phyloP scores from a whole-genome alignment of 2,329 filamentous ascomycete species.

The Mycogone perniciosa region DNA sequence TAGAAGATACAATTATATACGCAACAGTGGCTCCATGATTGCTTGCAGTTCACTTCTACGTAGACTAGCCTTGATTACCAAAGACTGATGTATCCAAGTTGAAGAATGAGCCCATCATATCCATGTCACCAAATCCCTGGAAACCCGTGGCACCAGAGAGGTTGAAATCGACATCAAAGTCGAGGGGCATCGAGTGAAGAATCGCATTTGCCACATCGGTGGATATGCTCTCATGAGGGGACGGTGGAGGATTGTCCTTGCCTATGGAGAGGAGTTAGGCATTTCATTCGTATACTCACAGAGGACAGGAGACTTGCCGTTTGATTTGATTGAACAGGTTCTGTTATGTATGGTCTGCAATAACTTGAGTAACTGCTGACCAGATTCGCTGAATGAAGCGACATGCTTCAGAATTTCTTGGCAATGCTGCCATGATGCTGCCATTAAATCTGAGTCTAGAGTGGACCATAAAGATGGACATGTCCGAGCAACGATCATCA shows the following conservation, averaged over 20 bases:
- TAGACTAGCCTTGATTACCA: not conserved
- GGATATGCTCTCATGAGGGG: not conserved
- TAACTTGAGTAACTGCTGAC: conserved; percentile 3
- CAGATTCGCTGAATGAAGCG: not conserved
- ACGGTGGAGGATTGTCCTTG: not conserved
- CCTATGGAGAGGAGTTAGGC: not conserved
- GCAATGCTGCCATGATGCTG: conserved; percentile 8
- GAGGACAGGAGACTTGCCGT: not conserved
- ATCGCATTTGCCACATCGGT: not conserved
- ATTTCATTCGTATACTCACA: not conserved
- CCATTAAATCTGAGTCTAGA: conserved; percentile 1
- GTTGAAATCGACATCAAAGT: not conserved
- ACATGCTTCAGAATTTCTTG: conserved; percentile 10
- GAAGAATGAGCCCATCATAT: conserved; percentile 7
- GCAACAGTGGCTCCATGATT: not conserved
- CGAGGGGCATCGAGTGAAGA: not conserved
- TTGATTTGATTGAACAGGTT: not conserved
- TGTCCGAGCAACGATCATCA: conserved; percentile 15
- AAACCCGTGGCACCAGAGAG: not conserved
- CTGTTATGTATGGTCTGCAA: conserved; percentile 7
- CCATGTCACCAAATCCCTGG: conserved; percentile 1
- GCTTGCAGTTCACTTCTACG: not conserved
- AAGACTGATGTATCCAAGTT: conserved; percentile 6
- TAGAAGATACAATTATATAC: not conserved
- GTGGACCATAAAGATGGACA: conserved; percentile 1